Evolutionary conservation across 306 rosid genomes (phyloP).

Genomic region (Phaseolus lunatus): DNA sequence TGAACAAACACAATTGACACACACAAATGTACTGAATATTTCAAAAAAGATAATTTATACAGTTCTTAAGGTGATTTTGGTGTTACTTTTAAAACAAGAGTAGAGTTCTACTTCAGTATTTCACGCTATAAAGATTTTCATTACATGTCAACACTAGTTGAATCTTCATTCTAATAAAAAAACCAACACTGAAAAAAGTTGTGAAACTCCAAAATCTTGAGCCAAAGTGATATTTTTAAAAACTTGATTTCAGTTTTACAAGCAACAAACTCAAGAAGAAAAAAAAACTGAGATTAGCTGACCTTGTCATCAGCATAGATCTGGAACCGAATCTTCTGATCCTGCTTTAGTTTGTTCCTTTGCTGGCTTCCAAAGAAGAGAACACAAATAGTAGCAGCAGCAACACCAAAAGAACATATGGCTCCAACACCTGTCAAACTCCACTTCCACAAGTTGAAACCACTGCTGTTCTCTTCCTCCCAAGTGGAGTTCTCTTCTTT

Average conservation of each 20-base stretch:
- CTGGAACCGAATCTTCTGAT: conserved; percentile 66
- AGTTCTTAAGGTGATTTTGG: neutral
- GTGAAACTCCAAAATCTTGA: neutral
- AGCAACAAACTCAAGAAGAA: neutral
- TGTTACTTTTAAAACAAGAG: neutral
- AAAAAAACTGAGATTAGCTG: conserved; percentile 1
- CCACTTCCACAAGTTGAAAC: conserved; percentile 67
- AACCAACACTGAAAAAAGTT: neutral
- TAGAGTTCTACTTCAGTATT: neutral
- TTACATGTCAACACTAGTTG: neutral
- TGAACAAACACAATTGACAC: neutral
- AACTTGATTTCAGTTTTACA: neutral
- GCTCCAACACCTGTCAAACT: conserved; percentile 86
- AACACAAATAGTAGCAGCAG: conserved; percentile 82
- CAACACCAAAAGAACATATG: conserved; percentile 85
- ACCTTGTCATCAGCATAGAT: conserved; percentile 81
- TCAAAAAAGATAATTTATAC: neutral
- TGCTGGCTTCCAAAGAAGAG: conserved; percentile 69
- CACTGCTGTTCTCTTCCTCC: conserved; percentile 47
- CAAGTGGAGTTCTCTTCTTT: conserved; percentile 40
- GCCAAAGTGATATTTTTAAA: too few relatives aligned
- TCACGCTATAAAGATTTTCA: neutral
- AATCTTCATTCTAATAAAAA: neutral
- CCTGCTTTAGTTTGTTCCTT: conserved; percentile 48
- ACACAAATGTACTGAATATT: neutral